phyloP scores from a whole-genome alignment of 1,284 basidiomycete species.

The Trichosporon sp. region DNA sequence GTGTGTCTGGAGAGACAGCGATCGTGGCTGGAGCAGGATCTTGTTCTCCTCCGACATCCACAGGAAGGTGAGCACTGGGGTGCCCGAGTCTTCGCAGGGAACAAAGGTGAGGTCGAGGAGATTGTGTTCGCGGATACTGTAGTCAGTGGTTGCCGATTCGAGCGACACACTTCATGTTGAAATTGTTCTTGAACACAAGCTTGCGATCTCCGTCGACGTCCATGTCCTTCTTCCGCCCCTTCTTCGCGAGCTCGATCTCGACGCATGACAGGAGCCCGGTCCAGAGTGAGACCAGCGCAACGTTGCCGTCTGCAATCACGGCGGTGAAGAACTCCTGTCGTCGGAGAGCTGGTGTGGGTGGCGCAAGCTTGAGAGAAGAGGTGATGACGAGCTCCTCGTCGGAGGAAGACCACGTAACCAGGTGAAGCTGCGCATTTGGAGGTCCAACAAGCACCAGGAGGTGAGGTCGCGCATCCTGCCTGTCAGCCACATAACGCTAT shows the following conservation, averaged over 20 bases:
- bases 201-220: constrained; percentile 15
- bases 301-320: constrained; percentile 30
- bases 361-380: constrained; percentile 28
- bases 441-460: constrained; percentile 41
- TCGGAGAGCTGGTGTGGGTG: constrained; percentile 36
- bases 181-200: constrained; percentile 38
- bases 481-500: constrained; percentile 3
- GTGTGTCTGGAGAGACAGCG: constrained; percentile 60
- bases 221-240: constrained; percentile 11
- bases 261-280: constrained; percentile 44
- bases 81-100: constrained; percentile 45
- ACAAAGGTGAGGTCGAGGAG: constrained; percentile 67
- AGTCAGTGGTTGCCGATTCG: neutral
- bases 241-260: constrained; percentile 43
- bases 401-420: constrained; percentile 28
- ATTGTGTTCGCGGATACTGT: constrained; percentile 68
- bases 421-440: constrained; percentile 43
- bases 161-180: constrained; percentile 46
- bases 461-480: constrained; percentile 39
- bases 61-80: constrained; percentile 61
- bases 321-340: constrained; percentile 47
- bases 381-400: constrained; percentile 32
- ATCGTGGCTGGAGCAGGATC: constrained; percentile 61
- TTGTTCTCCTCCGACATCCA: constrained; percentile 40
- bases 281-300: constrained; percentile 44